phyloP scores from a whole-genome alignment of 257 asterid genomes.

The Parsonsia alboflavescens region DNA sequence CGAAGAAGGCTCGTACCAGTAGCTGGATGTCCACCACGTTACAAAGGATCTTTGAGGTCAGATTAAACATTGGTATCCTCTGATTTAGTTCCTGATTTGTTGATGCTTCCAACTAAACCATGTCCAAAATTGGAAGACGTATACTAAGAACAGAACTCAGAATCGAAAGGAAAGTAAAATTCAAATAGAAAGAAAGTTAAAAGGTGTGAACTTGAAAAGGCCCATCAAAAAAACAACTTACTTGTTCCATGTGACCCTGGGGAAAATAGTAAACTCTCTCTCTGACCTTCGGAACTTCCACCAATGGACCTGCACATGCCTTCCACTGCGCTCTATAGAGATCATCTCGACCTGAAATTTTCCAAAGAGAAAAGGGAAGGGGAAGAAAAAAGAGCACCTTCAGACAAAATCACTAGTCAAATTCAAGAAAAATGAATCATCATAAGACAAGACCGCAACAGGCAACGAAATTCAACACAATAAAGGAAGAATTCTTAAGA shows the following conservation, averaged over 20 bases:
- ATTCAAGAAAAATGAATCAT: background rate
- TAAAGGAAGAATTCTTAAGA: background rate
- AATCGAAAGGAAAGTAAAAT: background rate
- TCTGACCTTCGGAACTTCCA: conserved; percentile 65
- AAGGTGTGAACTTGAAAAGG: conserved; percentile 25
- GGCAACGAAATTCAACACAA: background rate
- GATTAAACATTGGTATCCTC: conserved; percentile 65
- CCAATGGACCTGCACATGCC: conserved; percentile 97
- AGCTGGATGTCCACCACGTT: conserved; percentile 53
- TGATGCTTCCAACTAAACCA: conserved; percentile 86
- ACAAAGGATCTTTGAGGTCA: conserved; percentile 84
- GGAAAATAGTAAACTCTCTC: conserved; percentile 91
- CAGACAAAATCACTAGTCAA: background rate
- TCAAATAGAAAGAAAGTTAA: conserved; percentile 3
- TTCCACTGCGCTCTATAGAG: conserved; percentile 76
- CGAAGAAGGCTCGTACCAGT: conserved; percentile 44
- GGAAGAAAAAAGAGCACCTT: background rate
- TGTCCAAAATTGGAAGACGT: conserved; percentile 14
- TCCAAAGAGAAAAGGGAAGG: background rate
- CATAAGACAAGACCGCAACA: background rate
- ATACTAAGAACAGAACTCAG: background rate
- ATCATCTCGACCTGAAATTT: conserved; percentile 38
- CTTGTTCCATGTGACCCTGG: conserved; percentile 99
- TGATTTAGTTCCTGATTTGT: conserved; percentile 79
- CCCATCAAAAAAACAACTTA: conserved; percentile 27